Percentiles rank a stretch among this genome's conserved stretches.
Evolutionary conservation across 2,329 filamentous ascomycete genomes (phyloP).

Genomic region (Pseudonectria foliicola): DNA sequence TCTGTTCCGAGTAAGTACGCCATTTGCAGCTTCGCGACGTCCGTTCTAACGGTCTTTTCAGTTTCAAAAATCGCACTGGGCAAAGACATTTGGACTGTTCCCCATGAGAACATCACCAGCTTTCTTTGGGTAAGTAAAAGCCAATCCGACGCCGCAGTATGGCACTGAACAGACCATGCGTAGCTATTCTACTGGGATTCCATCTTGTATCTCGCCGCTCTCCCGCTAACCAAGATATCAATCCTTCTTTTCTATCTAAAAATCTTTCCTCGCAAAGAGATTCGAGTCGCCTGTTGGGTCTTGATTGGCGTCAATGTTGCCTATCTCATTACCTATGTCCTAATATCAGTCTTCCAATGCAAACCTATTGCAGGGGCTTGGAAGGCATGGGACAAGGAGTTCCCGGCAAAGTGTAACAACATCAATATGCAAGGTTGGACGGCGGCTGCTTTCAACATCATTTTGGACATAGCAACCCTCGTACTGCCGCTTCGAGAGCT

Average conservation of each 20-base stretch:
- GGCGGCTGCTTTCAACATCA: conserved; percentile 41
- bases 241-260: conserved; percentile 6
- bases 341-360: conserved; percentile 40
- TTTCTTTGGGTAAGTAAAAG: conserved; percentile 4
- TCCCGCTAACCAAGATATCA: conserved; percentile 7
- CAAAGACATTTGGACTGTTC: conserved; percentile 7
- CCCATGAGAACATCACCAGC: background rate
- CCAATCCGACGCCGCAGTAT: background rate
- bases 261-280: conserved; percentile 2
- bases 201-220: conserved; percentile 3
- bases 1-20: conserved; percentile 3
- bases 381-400: conserved; percentile 39
- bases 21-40: too few species aligned
- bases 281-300: conserved; percentile 5
- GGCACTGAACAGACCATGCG: too few species aligned
- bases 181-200: conserved; percentile 7
- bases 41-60: too few species aligned
- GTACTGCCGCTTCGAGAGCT: conserved; percentile 36
- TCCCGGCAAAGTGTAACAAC: conserved; percentile 38
- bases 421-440: conserved; percentile 41
- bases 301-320: conserved; percentile 11
- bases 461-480: conserved; percentile 40
- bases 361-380: conserved; percentile 40
- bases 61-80: background rate
- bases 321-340: conserved; percentile 14